These are phyloP conservation scores for Stephania yunnanensis DNA, from an alignment of 164 flowering plant species.

Conservation along the genomic window DNA sequence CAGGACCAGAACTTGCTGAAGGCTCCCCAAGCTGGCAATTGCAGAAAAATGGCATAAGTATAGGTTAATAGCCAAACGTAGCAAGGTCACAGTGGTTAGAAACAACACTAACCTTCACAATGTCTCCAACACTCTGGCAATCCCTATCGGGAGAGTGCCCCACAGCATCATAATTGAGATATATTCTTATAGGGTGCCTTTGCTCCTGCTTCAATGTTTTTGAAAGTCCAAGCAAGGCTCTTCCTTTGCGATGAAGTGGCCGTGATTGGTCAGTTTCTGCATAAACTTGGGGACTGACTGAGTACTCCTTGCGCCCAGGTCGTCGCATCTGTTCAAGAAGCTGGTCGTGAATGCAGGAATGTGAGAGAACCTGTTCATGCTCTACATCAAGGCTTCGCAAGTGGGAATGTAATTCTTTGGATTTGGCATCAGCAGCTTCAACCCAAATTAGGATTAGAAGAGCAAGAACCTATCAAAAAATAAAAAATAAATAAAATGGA, in stretches of 20 bases:
- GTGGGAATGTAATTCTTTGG: slow-evolving; percentile 26
- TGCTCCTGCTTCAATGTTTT: slow-evolving; percentile 26
- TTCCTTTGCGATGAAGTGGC: slow-evolving; percentile 45
- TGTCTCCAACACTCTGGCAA: slow-evolving; percentile 74
- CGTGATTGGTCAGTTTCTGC: slow-evolving; percentile 31
- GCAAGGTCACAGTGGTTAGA: not conserved
- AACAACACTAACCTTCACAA: slow-evolving; percentile 66
- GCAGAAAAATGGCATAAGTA: slow-evolving; percentile 7
- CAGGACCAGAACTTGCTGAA: slow-evolving; percentile 39
- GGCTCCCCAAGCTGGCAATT: slow-evolving; percentile 88
- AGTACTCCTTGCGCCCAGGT: slow-evolving; percentile 78
- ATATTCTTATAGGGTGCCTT: slow-evolving; percentile 84
- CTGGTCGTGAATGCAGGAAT: slow-evolving; percentile 98
- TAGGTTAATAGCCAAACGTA: slow-evolving; percentile 4
- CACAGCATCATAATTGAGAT: slow-evolving; percentile 95
- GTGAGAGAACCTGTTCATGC: slow-evolving; percentile 45
- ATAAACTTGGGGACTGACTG: slow-evolving; percentile 88
- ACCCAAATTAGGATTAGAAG: slow-evolving; percentile 37
- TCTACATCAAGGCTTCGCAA: slow-evolving; percentile 31
- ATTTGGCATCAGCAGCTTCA: slow-evolving; percentile 31
- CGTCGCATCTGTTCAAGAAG: slow-evolving; percentile 80
- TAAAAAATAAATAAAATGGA: not conserved
- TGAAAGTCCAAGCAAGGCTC: slow-evolving; percentile 59
- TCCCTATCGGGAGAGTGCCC: slow-evolving; percentile 96
- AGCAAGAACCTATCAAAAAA: slow-evolving; percentile 44